Conservation (phyloP, 1,284 basidiomycete genomes). For the Cystobasidium slooffiae region DNA sequence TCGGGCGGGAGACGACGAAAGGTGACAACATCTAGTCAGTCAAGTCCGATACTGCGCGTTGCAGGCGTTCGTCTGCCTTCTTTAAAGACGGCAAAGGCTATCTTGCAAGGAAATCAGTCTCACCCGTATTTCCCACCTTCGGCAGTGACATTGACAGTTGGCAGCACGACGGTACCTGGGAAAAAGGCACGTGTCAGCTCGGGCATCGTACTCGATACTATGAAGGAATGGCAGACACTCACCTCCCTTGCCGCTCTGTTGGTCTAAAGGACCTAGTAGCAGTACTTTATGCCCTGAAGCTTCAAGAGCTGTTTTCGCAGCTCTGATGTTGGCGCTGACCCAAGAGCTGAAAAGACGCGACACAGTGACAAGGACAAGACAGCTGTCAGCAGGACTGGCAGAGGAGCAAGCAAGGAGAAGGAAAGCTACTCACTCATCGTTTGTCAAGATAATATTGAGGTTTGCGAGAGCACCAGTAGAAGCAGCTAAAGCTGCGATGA, state of each 20-base stretch:
- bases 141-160: conserved; percentile 48
- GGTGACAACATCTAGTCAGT: too few relatives aligned
- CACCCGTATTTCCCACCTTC: conserved; percentile 49
- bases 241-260: conserved; percentile 52
- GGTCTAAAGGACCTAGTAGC: conserved; percentile 49
- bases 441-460: conserved; percentile 53
- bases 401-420: conserved; percentile 34
- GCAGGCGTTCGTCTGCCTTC: too few relatives aligned
- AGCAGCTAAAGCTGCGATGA: conserved; percentile 43
- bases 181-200: not conserved
- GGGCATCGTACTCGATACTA: not conserved
- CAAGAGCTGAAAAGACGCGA: conserved; percentile 6
- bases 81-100: not conserved
- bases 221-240: not conserved
- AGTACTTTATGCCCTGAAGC: conserved; percentile 52
- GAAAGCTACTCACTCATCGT: conserved; percentile 50
- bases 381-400: not conserved
- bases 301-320: conserved; percentile 53
- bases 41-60: too few relatives aligned
- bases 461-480: conserved; percentile 43
- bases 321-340: conserved; percentile 47
- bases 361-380: too few relatives aligned
- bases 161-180: conserved; percentile 51
- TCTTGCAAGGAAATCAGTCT: conserved; percentile 35
- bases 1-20: too few relatives aligned